These are phyloP conservation scores for Irineochytrium annulatum DNA, from an alignment of 192 early-diverging fungal genomes.

Conservation along the genomic window DNA sequence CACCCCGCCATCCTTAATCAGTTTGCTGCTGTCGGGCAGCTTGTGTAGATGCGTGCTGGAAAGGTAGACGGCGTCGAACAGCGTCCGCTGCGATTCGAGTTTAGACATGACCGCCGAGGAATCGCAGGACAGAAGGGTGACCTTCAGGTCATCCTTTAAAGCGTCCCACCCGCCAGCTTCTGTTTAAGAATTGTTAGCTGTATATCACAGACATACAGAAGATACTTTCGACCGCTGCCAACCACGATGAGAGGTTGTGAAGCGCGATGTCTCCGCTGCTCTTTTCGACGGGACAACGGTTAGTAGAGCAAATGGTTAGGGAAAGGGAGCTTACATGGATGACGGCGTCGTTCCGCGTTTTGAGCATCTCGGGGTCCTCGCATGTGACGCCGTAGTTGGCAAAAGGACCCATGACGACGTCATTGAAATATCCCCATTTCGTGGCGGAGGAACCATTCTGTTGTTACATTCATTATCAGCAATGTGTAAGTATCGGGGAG, in stretches of 20 bases:
- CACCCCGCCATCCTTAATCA: constrained; percentile 7
- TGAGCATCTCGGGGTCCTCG: constrained; percentile 43
- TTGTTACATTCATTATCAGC: background rate
- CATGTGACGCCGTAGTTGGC: constrained; percentile 41
- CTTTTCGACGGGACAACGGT: background rate
- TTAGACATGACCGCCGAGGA: background rate
- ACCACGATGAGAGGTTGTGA: constrained; percentile 21
- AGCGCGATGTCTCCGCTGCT: constrained; percentile 19
- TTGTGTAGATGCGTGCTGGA: constrained; percentile 25
- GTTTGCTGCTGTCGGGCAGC: constrained; percentile 15
- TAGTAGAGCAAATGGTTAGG: background rate
- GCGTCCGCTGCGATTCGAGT: background rate
- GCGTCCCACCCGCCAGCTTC: background rate
- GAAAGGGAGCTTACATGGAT: constrained; percentile 16
- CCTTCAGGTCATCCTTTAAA: background rate
- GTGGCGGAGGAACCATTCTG: constrained; percentile 27
- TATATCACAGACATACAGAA: background rate
- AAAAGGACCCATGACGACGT: constrained; percentile 51
- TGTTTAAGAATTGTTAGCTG: background rate
- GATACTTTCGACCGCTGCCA: constrained; percentile 23
- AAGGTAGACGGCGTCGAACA: constrained; percentile 33
- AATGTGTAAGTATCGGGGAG: background rate
- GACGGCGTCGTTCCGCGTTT: constrained; percentile 38
- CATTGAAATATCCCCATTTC: constrained; percentile 59
- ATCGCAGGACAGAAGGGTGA: background rate